Evolutionary conservation across 495 filamentous ascomycete species (phyloP).

Genomic region (Xylaria nigripes): DNA sequence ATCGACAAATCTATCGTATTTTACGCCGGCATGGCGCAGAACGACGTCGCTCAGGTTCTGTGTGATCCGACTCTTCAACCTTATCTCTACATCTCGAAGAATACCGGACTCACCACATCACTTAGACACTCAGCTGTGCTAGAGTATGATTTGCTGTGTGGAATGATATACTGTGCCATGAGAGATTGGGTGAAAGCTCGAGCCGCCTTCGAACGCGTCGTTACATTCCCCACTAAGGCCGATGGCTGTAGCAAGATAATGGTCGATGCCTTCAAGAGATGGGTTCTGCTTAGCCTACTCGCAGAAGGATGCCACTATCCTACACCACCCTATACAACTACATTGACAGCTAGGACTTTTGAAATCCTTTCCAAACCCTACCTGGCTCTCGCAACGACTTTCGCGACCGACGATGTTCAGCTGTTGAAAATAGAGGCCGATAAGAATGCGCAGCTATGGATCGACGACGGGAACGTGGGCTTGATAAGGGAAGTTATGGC

Average conservation of each 20-base stretch:
- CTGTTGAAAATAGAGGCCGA: conserved; percentile 53
- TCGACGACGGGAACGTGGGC: conserved; percentile 42
- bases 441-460: conserved; percentile 43
- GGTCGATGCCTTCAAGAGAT: conserved; percentile 90
- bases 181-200: conserved; percentile 65
- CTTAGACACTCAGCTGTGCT: conserved; percentile 54
- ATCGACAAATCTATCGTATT: conserved; percentile 60
- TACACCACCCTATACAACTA: conserved; percentile 29
- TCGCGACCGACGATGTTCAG: conserved; percentile 49
- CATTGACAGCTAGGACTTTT: conserved; percentile 47
- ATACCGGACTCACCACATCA: conserved; percentile 49
- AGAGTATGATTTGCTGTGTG: conserved; percentile 71
- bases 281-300: conserved; percentile 71
- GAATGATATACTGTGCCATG: conserved; percentile 66
- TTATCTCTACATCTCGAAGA: conserved; percentile 45
- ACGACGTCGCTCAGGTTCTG: conserved; percentile 15
- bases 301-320: conserved; percentile 54
- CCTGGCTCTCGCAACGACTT: conserved; percentile 56
- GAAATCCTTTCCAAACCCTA: conserved; percentile 61
- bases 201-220: conserved; percentile 59
- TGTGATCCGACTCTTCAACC: conserved; percentile 31
- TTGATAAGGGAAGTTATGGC: conserved; percentile 41
- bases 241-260: conserved; percentile 62
- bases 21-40: conserved; percentile 45
- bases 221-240: conserved; percentile 54